A percentile compares a stretch with the other conserved stretches of the same genome.
Conservation (phyloP, 495 filamentous ascomycete genomes). For the Podospora tetraspora region DNA sequence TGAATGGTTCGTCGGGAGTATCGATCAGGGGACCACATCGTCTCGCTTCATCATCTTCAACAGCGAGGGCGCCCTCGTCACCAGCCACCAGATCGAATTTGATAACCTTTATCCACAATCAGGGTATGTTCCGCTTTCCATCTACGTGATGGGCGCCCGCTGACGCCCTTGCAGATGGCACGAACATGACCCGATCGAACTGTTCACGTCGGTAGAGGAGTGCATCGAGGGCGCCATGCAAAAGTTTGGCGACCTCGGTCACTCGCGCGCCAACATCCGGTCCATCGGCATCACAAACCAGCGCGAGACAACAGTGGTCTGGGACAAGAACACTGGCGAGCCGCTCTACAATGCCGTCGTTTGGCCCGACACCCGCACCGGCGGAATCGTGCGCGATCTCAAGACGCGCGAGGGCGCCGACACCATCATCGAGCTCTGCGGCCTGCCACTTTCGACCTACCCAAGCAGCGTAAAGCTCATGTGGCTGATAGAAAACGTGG, state of each 20-base stretch:
- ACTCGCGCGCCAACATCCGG: constrained; percentile 67
- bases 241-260: constrained; percentile 64
- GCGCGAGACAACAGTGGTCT: constrained; percentile 87
- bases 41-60: constrained; percentile 92
- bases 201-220: constrained; percentile 70
- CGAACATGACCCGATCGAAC: constrained; percentile 82
- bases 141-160: background rate
- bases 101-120: constrained; percentile 81
- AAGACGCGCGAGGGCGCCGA: constrained; percentile 63
- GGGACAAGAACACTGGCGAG: constrained; percentile 83
- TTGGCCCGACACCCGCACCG: constrained; percentile 89
- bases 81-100: constrained; percentile 88
- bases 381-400: constrained; percentile 71
- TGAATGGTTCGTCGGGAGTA: constrained; percentile 51
- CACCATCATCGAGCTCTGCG: constrained; percentile 67
- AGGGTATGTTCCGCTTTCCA: constrained; percentile 59
- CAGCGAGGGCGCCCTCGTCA: constrained; percentile 68
- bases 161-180: constrained; percentile 63
- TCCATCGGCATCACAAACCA: constrained; percentile 92
- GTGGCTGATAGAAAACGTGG: constrained; percentile 75
- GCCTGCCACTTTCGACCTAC: constrained; percentile 88
- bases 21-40: constrained; percentile 92
- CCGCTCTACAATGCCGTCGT: constrained; percentile 85
- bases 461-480: constrained; percentile 84
- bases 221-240: constrained; percentile 82